Base-by-base conservation (phyloP, 768 basidiomycete genomes). In the Leucosporidium creatinivorum region DNA sequence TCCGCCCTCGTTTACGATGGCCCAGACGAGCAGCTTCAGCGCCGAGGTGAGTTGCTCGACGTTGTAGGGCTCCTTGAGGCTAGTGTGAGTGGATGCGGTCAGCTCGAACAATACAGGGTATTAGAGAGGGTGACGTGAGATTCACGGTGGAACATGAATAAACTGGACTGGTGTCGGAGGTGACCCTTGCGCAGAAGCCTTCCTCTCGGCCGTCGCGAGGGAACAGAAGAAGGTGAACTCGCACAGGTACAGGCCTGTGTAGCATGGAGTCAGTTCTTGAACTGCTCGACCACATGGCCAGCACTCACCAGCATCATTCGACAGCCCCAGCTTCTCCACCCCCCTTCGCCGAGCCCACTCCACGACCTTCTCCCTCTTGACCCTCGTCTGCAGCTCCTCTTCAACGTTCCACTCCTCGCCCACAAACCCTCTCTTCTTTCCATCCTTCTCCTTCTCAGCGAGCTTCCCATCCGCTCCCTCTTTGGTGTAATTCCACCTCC, bases 201-300 rank as follows among this genome's bases (percentile, higher is more conserved):
- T 26, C 25, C 50, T 7, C 17, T 51, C 15, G n/a, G 50, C 50
- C 50, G 52, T n/a, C 39, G 51, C 39, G 28, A 54, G 30, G 12
- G 65, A 66, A 28, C 52, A 23, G 30, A 54, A 61, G 47, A 23
- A 61, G 44, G 36, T 63, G 62, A 55, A 68, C 30, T 68, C 67
- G 62, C 67, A 68, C 10, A 68, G 47, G 44, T 68, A 68, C 1
- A 68, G 52, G 4, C 67, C 67, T 61, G 52, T 4, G 58, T 1
- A 13, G n/a, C 19, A 21, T 6, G 19, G 1, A 23, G 36, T 36
- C n/a, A 44, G 47, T 17, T 18, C 30, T n/a, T 17, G n/a, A 10
- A 15, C 39, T 44, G 3, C 39, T 10, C 39, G 3, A 17, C 15
- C 2, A 17, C 39, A 6, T 44, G 8, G 8, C 15, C 8, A 44